These are phyloP conservation scores for Fusarium sp. DNA, from an alignment of 2,329 filamentous ascomycete species.

Conservation along the genomic window DNA sequence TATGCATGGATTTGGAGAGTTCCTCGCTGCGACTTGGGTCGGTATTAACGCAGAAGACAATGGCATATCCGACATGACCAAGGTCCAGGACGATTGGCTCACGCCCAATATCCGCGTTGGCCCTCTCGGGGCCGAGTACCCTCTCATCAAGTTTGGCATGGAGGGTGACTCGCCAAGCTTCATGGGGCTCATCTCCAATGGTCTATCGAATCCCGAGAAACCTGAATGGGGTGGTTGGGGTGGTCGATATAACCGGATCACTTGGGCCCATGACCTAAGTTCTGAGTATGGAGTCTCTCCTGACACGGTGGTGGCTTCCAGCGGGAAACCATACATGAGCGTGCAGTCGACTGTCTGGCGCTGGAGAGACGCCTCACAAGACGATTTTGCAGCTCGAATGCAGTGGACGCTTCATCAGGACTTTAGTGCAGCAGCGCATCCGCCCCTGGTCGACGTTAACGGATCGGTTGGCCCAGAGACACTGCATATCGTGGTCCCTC, in stretches of 20 bases:
- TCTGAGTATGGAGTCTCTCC: slow-evolving; percentile 9
- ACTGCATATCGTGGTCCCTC: background rate
- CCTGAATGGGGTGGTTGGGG: slow-evolving; percentile 18
- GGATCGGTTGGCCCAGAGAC: background rate
- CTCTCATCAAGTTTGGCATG: background rate
- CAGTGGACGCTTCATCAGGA: background rate
- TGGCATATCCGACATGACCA: background rate
- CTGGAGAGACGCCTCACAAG: background rate
- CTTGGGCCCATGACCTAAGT: background rate
- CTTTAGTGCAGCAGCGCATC: background rate
- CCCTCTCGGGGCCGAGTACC: background rate
- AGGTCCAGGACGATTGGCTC: background rate
- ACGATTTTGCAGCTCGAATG: background rate
- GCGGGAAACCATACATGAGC: background rate
- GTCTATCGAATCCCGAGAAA: slow-evolving; percentile 1
- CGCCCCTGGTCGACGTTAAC: background rate
- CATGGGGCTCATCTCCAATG: slow-evolving; percentile 10
- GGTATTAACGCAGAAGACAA: background rate
- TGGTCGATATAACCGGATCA: slow-evolving; percentile 11
- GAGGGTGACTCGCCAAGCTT: background rate
- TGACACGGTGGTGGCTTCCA: background rate
- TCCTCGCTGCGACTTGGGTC: background rate
- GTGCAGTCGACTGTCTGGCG: background rate
- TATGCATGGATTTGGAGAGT: background rate
- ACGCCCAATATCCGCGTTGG: background rate